Base-by-base conservation (phyloP, 306 rosid genomes). In the Gynostemma pentaphyllum region DNA sequence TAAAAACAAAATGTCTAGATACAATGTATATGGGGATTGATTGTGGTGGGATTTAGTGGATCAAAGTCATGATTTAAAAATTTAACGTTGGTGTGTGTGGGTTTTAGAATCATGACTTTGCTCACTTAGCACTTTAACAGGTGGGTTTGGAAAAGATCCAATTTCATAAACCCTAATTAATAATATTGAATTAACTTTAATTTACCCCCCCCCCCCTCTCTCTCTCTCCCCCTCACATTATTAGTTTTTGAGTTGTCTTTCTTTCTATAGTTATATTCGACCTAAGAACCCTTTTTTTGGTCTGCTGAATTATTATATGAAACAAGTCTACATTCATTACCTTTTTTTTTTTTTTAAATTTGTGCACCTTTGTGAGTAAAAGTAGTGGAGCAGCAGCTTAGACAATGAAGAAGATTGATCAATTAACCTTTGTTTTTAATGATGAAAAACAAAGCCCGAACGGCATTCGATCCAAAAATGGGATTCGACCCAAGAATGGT, bases 41-140 rank as follows among this genome's bases (percentile, higher is more conserved):
- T 52, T 46, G 40, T 53, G 40, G 61, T 28, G 40, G 61, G 61
- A n/a, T 28, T 29, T 53, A 53, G 61, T 53, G 61, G 40, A 28
- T 29, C 21, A 7, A 53, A 28, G 19, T 28, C 22, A 53, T 28
- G 21, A 53, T 53, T 15, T 53, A 53, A n/a, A n/a, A n/a, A 53
- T 15, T 10, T 16, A 49, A 7, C 1, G 16, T 15, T 8, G 7
- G 11, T n/a, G 40, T 5, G 6, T 15, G 11, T n/a, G 40, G 13
- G 6, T 15, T 9, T 22, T 23, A 47, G 53, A 47, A 2, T 46
- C 51, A 46, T 18, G 15, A 47, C 10, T 19, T 46, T 46, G 26
- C 1, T 18, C 26, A 3, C 50, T 19, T 2, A 39, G 44, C 14
- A 39, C 44, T 39, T 39, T 14, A 8, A 2, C 44, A 39, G 9